Evolutionary conservation across 1,284 basidiomycete species (phyloP), one percentile per base, ranked within the genome.

Genomic region (Ustilago lituana): DNA sequence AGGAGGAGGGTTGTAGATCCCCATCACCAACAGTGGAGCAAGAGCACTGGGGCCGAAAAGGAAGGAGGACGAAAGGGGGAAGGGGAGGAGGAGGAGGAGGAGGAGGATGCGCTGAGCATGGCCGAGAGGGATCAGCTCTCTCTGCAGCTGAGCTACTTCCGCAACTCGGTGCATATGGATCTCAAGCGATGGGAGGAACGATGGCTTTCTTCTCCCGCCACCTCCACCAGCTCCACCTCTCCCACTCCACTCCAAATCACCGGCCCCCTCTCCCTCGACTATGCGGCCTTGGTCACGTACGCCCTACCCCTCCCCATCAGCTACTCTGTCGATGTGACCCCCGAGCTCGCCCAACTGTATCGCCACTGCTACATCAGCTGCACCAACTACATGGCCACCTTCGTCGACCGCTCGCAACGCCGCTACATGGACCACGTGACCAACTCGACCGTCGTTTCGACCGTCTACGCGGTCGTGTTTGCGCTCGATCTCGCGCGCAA

Each of bases 161-260:
- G 66, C 15, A 53, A 49, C 31, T 41, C 40, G 15, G 71, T 73
- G 10, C 38, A 54, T 2, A 65, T 61, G 52, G 71, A 73, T 55
- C 40, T 73, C 3, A 64, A 66, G 33, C 46, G 71, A 11, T 73
- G 71, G 71, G 51, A 69, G 33, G 71, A 73, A 22, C 32, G 54
- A 3, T 73, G 71, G 71, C 50, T 70, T 15, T 52, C 51, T 1
- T 32, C 44, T 24, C n/a, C 26, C n/a, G 4, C 19, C 14, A 15
- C 35, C 1, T 19, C 31, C 9, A 36, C 36, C 20, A 22, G 17
- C 9, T 37, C 39, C 15, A 12, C 50, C 1, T 37, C 40, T 8
- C 45, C 65, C 1, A 56, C 52, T n/a, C 65, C 65, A 4, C 23
- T 69, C 3, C 54, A 65, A 19, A 57, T 59, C 33, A 70, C 53